These are phyloP conservation scores for Coemansia sp. DNA, from an alignment of 192 early-diverging fungal species.

Conservation along the genomic window DNA sequence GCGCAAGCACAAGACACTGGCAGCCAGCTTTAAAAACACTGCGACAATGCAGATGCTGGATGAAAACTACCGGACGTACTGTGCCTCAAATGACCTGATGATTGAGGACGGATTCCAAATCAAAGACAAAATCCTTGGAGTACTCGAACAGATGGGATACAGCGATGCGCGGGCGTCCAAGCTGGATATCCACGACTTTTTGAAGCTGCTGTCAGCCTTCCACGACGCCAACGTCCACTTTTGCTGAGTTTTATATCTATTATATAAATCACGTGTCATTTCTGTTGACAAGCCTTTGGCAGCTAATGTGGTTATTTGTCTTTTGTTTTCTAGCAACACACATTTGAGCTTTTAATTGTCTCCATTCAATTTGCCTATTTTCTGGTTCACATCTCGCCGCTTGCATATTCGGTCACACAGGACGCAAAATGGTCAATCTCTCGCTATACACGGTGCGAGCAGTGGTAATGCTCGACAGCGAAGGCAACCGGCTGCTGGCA, in stretches of 20 bases:
- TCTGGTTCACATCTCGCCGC: not conserved
- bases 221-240: slow-evolving; percentile 92
- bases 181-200: slow-evolving; percentile 92
- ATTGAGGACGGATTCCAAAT: slow-evolving; percentile 84
- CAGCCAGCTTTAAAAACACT: slow-evolving; percentile 86
- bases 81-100: slow-evolving; percentile 77
- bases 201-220: slow-evolving; percentile 86
- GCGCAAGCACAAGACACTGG: slow-evolving; percentile 91
- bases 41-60: slow-evolving; percentile 88
- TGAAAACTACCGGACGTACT: slow-evolving; percentile 94
- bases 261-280: not conserved
- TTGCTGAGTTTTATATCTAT: slow-evolving; percentile 50
- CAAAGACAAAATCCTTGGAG: slow-evolving; percentile 71
- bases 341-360: not conserved
- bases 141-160: slow-evolving; percentile 70
- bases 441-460: slow-evolving; percentile 86
- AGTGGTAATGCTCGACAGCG: slow-evolving; percentile 85
- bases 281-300: not conserved
- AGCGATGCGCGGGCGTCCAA: slow-evolving; percentile 81
- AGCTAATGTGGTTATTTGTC: not conserved
- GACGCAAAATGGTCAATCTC: slow-evolving; percentile 67
- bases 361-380: not conserved
- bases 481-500: slow-evolving; percentile 87
- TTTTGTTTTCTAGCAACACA: not conserved
- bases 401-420: not conserved